Conservation (phyloP, 176 grass and related monocot genomes). For the Bothriochloa decipiens region DNA sequence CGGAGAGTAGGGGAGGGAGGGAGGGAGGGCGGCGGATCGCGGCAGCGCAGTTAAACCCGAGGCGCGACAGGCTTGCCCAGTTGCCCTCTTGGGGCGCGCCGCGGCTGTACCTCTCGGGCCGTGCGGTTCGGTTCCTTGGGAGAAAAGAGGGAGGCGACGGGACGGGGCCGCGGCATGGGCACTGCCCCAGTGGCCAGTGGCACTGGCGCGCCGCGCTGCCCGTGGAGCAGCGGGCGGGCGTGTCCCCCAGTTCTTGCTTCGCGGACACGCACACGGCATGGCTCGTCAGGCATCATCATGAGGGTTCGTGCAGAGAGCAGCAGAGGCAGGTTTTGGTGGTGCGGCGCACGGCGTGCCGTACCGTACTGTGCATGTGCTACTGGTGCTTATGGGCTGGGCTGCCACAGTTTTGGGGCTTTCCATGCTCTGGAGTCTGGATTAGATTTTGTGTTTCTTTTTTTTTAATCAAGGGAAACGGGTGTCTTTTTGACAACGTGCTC, state of each 20-base stretch:
- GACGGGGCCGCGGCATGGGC: constrained; percentile 5
- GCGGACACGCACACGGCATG: constrained; percentile 35
- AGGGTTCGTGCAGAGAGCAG: neutral
- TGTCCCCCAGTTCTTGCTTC: constrained; percentile 31
- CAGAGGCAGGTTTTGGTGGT: too few relatives aligned
- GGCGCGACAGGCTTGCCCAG: constrained; percentile 33
- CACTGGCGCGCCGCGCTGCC: constrained; percentile 4
- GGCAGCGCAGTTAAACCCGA: constrained; percentile 39
- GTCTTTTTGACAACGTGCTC: constrained; percentile 23
- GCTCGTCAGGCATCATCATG: constrained; percentile 27
- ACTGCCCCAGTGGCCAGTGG: neutral
- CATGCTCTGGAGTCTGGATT: neutral
- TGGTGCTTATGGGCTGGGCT: constrained; percentile 27
- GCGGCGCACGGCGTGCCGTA: neutral
- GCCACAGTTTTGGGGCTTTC: constrained; percentile 36
- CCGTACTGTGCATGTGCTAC: neutral
- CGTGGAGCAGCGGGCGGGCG: constrained; percentile 38
- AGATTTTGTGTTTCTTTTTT: neutral
- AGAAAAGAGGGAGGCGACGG: neutral
- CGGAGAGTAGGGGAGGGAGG: neutral
- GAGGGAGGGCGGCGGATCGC: neutral
- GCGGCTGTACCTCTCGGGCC: constrained; percentile 35
- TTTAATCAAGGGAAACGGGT: neutral
- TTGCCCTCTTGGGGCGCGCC: constrained; percentile 52
- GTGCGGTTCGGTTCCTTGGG: constrained; percentile 41